Percentiles rank a stretch among this genome's conserved stretches.
Evolutionary conservation across 1,139 yeast species (phyloP).

Genomic region (Protomyces pachydermus): DNA sequence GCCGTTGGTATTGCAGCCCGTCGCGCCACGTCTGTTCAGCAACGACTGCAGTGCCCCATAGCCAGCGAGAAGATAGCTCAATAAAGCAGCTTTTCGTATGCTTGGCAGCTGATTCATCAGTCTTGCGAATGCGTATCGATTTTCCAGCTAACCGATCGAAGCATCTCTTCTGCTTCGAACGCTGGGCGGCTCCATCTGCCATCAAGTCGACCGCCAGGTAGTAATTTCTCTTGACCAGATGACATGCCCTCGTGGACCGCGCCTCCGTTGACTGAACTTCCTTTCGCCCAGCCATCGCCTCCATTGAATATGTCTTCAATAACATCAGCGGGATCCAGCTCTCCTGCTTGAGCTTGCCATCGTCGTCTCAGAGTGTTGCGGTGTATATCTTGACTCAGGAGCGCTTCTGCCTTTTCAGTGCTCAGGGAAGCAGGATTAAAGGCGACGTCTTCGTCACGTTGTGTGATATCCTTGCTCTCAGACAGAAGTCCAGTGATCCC

Average conservation of each 20-base stretch:
- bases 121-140: neutral
- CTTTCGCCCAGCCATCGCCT: constrained; percentile 58
- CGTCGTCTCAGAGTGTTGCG: constrained; percentile 62
- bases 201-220: neutral
- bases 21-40: too few relatives aligned
- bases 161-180: constrained; percentile 23
- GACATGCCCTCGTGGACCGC: neutral
- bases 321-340: constrained; percentile 65
- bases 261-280: constrained; percentile 52
- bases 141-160: constrained; percentile 8
- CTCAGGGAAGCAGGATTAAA: constrained; percentile 8
- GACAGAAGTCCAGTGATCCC: constrained; percentile 40
- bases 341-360: constrained; percentile 77
- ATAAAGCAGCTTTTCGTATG: too few relatives aligned
- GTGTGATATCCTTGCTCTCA: constrained; percentile 32
- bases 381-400: constrained; percentile 42
- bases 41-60: too few relatives aligned
- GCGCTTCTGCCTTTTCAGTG: constrained; percentile 1
- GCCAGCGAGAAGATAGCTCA: too few relatives aligned
- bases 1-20: too few relatives aligned
- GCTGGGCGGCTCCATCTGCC: constrained; percentile 5
- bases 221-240: neutral
- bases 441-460: constrained; percentile 1
- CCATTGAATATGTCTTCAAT: constrained; percentile 70
- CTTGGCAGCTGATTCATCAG: too few relatives aligned